Evolutionary conservation across 306 rosid genomes (phyloP).

Genomic region (Rubus parviflorus): DNA sequence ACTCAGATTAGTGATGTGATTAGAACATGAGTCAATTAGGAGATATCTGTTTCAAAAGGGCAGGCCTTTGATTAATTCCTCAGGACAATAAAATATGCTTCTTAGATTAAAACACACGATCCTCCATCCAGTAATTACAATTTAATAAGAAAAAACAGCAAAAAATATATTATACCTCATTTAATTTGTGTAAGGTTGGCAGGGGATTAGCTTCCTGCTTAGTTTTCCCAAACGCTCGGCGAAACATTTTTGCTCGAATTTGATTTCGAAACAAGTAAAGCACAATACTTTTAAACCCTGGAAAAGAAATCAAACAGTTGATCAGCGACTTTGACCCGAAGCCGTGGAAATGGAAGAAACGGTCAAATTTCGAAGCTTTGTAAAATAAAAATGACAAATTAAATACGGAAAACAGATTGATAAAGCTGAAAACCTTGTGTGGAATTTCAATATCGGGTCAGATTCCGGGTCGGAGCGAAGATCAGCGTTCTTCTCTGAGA

Average conservation of each 20-base stretch:
- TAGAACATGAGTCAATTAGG: background rate
- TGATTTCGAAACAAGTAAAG: background rate
- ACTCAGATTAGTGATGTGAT: background rate
- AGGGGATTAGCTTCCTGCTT: slow-evolving; percentile 65
- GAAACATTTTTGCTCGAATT: slow-evolving; percentile 58
- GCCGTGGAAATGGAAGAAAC: background rate
- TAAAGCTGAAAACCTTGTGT: background rate
- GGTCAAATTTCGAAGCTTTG: background rate
- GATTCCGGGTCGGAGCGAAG: background rate
- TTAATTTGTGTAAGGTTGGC: slow-evolving; percentile 74
- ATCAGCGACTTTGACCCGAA: slow-evolving; percentile 16
- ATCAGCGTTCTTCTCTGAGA: background rate
- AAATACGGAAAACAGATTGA: background rate
- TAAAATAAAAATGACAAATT: background rate
- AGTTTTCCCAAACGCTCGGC: slow-evolving; percentile 73
- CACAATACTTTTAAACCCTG: background rate
- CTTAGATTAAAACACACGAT: background rate
- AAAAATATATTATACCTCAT: slow-evolving; percentile 50
- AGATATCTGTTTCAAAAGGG: background rate
- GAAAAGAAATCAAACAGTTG: slow-evolving; percentile 2
- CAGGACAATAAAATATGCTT: background rate
- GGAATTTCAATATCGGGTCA: background rate
- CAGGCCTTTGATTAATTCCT: background rate
- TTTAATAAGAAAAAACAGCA: background rate
- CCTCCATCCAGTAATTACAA: background rate